These are phyloP conservation scores for Firmiana major DNA, from an alignment of 345 rosid genomes.

Conservation along the genomic window DNA sequence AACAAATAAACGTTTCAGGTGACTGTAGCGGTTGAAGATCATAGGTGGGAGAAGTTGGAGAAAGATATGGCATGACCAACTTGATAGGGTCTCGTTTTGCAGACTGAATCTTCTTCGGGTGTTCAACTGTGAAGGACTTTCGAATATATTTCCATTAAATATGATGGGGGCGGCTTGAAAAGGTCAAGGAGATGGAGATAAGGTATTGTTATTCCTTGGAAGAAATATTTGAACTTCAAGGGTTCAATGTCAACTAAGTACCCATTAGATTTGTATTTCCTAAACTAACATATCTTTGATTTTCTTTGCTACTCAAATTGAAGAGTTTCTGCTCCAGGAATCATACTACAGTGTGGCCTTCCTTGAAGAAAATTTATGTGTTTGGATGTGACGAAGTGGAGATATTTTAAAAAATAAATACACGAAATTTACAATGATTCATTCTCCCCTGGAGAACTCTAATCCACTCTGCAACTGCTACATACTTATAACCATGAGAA, in stretches of 20 bases:
- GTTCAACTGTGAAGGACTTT: background rate
- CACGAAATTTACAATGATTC: too few relatives aligned
- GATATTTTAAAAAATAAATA: too few relatives aligned
- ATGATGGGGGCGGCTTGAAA: background rate
- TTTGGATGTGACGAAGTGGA: background rate
- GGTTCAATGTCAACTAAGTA: background rate
- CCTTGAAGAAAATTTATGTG: background rate
- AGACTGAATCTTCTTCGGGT: background rate
- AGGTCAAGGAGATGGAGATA: background rate
- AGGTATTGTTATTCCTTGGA: background rate
- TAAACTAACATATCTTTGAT: background rate
- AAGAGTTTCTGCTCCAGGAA: background rate
- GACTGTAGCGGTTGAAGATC: background rate
- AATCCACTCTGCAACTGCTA: too few relatives aligned
- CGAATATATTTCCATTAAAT: background rate
- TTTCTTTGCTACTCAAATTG: background rate
- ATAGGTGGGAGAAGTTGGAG: background rate
- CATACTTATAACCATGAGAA: too few relatives aligned
- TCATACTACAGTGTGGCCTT: background rate
- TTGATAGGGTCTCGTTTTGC: background rate
- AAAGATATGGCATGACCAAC: background rate
- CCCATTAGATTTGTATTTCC: background rate
- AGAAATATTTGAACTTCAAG: background rate
- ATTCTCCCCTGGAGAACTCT: too few relatives aligned
- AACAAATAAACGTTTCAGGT: background rate